These are phyloP conservation scores for Solanum neorickii DNA, from an alignment of 257 asterid genomes.

Conservation along the genomic window DNA sequence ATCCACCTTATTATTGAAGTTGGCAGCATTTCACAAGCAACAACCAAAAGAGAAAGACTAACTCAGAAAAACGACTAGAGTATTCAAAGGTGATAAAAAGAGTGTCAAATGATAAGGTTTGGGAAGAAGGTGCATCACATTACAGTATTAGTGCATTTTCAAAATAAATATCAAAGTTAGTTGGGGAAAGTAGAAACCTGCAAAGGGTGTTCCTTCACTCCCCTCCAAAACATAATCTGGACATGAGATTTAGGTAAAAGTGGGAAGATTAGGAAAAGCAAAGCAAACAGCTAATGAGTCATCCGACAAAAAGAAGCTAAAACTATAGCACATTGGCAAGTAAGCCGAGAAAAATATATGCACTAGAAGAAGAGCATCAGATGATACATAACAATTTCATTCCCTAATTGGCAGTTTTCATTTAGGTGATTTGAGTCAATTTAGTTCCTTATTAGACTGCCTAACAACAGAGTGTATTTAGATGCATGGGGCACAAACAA, in stretches of 20 bases:
- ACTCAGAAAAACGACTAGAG: not conserved
- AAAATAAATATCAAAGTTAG: not conserved
- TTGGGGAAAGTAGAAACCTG: conserved; percentile 42
- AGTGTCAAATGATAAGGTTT: not conserved
- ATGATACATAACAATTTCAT: not conserved
- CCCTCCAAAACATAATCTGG: conserved; percentile 99
- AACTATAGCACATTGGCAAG: not conserved
- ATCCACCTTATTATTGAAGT: conserved; percentile 52
- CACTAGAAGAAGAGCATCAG: not conserved
- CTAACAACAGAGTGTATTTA: not conserved
- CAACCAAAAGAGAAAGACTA: not conserved
- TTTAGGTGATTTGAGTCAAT: not conserved
- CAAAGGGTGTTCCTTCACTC: conserved; percentile 94
- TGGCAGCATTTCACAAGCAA: not conserved
- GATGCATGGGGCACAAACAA: not conserved
- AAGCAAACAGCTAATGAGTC: conserved; percentile 15
- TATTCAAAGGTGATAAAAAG: not conserved
- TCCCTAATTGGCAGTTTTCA: not conserved
- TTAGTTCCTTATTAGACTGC: not conserved
- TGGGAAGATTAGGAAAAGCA: not conserved
- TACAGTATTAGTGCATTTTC: not conserved
- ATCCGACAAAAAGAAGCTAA: not conserved
- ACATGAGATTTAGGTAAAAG: conserved; percentile 2
- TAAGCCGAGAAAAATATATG: not conserved
- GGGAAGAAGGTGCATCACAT: not conserved